Conservation (phyloP, 2,329 filamentous ascomycete species). For the Alternaria novae-zelandiae region DNA sequence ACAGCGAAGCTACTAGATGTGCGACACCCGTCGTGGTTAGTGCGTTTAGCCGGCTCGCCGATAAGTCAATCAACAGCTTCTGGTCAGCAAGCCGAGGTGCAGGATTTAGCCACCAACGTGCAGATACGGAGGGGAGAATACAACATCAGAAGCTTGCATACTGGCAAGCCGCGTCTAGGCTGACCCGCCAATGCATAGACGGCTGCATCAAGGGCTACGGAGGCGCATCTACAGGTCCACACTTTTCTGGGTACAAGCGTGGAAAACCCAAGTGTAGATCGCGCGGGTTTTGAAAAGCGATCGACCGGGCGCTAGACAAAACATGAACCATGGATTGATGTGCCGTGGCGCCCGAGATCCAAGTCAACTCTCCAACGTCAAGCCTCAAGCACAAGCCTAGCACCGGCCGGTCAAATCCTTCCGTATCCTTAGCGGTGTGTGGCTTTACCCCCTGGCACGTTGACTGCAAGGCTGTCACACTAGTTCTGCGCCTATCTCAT, state of each 20-base stretch:
- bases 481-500: conserved; percentile 12
- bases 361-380: not conserved
- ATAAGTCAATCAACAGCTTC: conserved; percentile 7
- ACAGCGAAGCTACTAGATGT: not conserved
- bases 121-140: conserved; percentile 7
- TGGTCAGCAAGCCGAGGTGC: conserved; percentile 4
- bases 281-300: conserved; percentile 2
- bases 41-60: conserved; percentile 2
- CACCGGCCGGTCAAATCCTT: not conserved
- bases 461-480: conserved; percentile 13
- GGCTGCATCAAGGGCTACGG: not conserved
- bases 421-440: conserved; percentile 2
- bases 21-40: conserved; percentile 9
- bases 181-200: not conserved
- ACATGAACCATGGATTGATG: not conserved
- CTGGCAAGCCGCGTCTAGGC: not conserved
- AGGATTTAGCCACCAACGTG: conserved; percentile 12
- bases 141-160: conserved; percentile 10
- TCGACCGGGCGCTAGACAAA: conserved; percentile 15
- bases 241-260: not conserved
- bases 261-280: not conserved
- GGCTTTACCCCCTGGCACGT: not conserved
- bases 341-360: conserved; percentile 5
- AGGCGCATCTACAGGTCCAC: not conserved
- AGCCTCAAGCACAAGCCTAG: not conserved